A percentile compares a stretch with the other conserved stretches of the same genome.
Evolutionary conservation across 2,329 filamentous ascomycete species (phyloP).

Genomic region (Domatiomyces globalis): DNA sequence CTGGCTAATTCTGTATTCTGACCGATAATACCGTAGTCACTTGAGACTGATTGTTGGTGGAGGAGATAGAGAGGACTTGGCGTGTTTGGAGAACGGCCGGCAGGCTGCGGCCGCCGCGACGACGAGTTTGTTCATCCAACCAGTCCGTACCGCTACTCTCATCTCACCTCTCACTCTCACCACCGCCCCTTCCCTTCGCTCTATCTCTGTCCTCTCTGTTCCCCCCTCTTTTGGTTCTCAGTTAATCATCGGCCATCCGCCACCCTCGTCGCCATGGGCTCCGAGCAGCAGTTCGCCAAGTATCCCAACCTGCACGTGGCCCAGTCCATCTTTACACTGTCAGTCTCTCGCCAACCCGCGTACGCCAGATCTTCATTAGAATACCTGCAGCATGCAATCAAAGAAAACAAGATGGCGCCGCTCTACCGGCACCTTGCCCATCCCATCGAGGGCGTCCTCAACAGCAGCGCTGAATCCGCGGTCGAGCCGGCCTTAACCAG

Average conservation of each 20-base stretch:
- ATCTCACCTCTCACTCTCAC: not conserved
- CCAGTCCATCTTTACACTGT: conserved; percentile 54
- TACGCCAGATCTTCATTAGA: conserved; percentile 44
- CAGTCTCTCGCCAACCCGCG: conserved; percentile 42
- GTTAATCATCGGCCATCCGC: not conserved
- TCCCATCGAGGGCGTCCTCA: conserved; percentile 61
- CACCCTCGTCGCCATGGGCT: conserved; percentile 31
- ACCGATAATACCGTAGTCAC: too few species aligned
- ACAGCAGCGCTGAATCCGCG: conserved; percentile 53
- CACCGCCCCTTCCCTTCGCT: not conserved
- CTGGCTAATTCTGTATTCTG: too few species aligned
- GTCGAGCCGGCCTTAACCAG: conserved; percentile 29
- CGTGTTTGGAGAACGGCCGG: not conserved
- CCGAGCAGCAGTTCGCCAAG: conserved; percentile 52
- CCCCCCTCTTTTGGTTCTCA: not conserved
- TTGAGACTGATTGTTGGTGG: too few species aligned
- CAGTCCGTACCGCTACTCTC: too few species aligned
- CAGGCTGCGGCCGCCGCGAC: not conserved
- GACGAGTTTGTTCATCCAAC: too few species aligned
- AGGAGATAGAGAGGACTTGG: not conserved
- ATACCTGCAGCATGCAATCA: conserved; percentile 49
- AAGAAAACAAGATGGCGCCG: conserved; percentile 52
- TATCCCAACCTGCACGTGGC: conserved; percentile 50
- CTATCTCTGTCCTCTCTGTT: not conserved
- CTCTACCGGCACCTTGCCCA: conserved; percentile 53